Conservation (phyloP, 371 early-diverging fungal species). For the Mortierella sp. region DNA sequence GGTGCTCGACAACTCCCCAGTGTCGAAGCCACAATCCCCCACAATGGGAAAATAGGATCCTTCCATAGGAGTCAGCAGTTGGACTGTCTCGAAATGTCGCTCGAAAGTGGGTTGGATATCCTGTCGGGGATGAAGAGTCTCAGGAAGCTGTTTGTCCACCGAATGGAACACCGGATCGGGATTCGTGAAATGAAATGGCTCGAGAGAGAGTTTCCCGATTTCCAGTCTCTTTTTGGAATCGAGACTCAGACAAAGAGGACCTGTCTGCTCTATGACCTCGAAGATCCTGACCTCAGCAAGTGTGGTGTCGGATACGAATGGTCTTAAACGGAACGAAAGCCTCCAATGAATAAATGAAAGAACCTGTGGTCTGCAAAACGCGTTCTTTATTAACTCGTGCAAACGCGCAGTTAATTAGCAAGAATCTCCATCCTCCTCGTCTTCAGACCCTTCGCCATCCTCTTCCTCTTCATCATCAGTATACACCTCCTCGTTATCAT, state of each 20-base stretch:
- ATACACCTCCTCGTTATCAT: slow-evolving; percentile 33
- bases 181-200: neutral
- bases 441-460: slow-evolving; percentile 22
- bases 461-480: slow-evolving; percentile 31
- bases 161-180: slow-evolving; percentile 1
- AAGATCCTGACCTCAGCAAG: no score
- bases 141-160: neutral
- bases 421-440: neutral
- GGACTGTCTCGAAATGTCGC: neutral
- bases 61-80: neutral
- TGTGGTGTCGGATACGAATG: no score
- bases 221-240: no score
- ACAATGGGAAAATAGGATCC: neutral
- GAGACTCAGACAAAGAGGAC: no score
- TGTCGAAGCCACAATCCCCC: neutral
- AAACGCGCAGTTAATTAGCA: neutral
- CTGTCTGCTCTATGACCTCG: no score
- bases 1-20: neutral
- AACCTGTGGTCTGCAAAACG: no score
- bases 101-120: neutral
- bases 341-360: no score
- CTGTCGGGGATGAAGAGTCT: neutral
- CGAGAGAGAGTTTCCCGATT: no score
- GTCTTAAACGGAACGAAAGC: no score
- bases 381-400: neutral